Conservation (phyloP, 2,329 filamentous ascomycete species). For the Niveomyces coronatus region DNA sequence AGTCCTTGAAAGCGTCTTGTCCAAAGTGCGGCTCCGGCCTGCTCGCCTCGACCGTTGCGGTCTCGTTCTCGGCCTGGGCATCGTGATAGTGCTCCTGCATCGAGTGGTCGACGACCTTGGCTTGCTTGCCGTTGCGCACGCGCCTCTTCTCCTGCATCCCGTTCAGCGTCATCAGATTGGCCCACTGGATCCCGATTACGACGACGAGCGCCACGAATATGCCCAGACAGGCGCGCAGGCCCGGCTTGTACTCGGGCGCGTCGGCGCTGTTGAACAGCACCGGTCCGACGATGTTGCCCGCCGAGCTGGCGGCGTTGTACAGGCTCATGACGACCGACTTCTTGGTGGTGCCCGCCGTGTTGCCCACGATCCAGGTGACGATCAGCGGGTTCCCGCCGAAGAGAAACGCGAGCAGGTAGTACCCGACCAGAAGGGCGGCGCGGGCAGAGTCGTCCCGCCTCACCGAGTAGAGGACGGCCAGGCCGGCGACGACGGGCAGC, state of each 20-base stretch:
- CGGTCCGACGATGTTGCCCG: conserved; percentile 58
- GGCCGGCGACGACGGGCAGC: conserved; percentile 50
- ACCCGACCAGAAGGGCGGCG: conserved; percentile 45
- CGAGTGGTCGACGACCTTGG: conserved; percentile 46
- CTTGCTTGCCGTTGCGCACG: conserved; percentile 49
- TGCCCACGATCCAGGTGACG: conserved; percentile 58
- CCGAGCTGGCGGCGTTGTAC: conserved; percentile 51
- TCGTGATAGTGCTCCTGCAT: conserved; percentile 44
- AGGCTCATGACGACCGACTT: conserved; percentile 54
- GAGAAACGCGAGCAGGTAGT: conserved; percentile 56
- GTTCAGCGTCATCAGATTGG: conserved; percentile 46
- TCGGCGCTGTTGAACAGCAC: conserved; percentile 49
- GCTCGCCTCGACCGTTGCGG: conserved; percentile 20
- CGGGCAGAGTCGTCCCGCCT: conserved; percentile 27
- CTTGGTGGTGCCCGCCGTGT: conserved; percentile 59
- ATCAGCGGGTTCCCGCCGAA: conserved; percentile 57
- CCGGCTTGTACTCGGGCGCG: conserved; percentile 47
- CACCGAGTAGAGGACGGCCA: conserved; percentile 46
- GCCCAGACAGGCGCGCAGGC: conserved; percentile 43
- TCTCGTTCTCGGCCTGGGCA: conserved; percentile 8
- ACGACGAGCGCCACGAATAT: conserved; percentile 44
- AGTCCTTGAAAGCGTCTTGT: conserved; percentile 44
- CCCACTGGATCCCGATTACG: conserved; percentile 42
- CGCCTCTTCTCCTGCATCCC: conserved; percentile 43
- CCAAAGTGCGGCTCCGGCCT: conserved; percentile 23